Evolutionary conservation across 352 stramenopile species (phyloP).

Genomic region (Pythium sukuiense): DNA sequence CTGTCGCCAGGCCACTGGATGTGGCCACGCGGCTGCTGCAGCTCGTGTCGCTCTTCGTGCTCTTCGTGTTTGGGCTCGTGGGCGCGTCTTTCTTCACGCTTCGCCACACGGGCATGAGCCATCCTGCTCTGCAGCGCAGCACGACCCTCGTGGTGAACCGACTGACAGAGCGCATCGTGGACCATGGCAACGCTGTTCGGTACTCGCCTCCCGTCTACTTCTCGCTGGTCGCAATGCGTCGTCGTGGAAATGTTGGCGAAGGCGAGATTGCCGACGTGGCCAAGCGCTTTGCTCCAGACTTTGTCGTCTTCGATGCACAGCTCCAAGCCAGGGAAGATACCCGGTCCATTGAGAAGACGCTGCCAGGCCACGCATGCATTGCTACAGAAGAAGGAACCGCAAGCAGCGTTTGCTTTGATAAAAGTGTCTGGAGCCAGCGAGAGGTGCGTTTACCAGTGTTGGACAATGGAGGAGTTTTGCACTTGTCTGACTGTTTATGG

Average conservation of each 20-base stretch:
- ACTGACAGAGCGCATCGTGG: not conserved
- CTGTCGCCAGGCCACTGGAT: not conserved
- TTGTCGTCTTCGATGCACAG: not conserved
- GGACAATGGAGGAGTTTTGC: not conserved
- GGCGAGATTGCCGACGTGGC: not conserved
- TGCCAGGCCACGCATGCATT: not conserved
- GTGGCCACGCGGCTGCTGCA: constrained; percentile 14
- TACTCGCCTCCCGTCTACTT: constrained; percentile 2
- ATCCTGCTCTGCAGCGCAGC: constrained; percentile 6
- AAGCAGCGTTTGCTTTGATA: not conserved
- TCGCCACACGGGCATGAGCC: constrained; percentile 4
- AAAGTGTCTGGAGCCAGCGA: not conserved
- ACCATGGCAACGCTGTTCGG: not conserved
- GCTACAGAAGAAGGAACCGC: not conserved
- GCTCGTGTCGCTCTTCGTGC: constrained; percentile 11
- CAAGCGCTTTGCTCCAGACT: not conserved
- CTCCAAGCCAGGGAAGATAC: not conserved
- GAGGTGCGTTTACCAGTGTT: not conserved
- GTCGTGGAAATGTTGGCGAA: not conserved
- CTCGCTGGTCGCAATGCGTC: constrained; percentile 1
- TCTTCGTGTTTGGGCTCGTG: constrained; percentile 5
- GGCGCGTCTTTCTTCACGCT: constrained; percentile 5
- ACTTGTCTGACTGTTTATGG: not conserved
- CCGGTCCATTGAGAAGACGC: not conserved
- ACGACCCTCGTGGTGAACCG: constrained; percentile 1